phyloP scores from a whole-genome alignment of 495 filamentous ascomycete genomes.

The Apiosordaria backusii region DNA sequence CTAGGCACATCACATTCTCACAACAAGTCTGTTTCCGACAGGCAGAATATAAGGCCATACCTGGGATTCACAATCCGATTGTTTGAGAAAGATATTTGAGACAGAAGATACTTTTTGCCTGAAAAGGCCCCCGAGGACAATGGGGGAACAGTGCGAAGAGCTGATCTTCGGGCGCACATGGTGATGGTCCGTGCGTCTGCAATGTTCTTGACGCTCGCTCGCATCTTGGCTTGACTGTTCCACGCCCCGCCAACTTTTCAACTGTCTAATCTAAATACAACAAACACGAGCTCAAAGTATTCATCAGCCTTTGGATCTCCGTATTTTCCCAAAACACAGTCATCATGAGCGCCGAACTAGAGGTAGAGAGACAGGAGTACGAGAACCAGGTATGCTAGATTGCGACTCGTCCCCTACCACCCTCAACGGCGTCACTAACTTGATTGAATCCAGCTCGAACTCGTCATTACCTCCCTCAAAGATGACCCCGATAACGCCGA shows the following conservation, averaged over 20 bases:
- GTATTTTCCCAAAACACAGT: neutral
- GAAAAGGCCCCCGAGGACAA: neutral
- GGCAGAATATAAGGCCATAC: too few species aligned
- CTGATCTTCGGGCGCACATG: neutral
- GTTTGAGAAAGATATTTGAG: neutral
- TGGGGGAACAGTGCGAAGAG: neutral
- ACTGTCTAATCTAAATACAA: neutral
- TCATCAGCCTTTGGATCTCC: neutral
- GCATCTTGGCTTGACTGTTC: neutral
- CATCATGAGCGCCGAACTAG: conserved; percentile 48
- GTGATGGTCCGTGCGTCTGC: neutral
- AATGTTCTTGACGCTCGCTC: neutral
- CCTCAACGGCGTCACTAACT: neutral
- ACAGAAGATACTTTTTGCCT: neutral
- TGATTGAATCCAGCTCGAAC: conserved; percentile 61
- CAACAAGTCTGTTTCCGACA: too few species aligned
- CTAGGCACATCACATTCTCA: too few species aligned
- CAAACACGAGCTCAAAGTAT: neutral
- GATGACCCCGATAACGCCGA: conserved; percentile 81
- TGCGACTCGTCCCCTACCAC: neutral
- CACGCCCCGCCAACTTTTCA: neutral
- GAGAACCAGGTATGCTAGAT: conserved; percentile 63
- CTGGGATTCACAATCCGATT: too few species aligned
- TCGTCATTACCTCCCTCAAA: conserved; percentile 68
- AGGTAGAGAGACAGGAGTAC: conserved; percentile 78